Base-by-base conservation (phyloP, 345 rosid species). In the Populus alba region DNA sequence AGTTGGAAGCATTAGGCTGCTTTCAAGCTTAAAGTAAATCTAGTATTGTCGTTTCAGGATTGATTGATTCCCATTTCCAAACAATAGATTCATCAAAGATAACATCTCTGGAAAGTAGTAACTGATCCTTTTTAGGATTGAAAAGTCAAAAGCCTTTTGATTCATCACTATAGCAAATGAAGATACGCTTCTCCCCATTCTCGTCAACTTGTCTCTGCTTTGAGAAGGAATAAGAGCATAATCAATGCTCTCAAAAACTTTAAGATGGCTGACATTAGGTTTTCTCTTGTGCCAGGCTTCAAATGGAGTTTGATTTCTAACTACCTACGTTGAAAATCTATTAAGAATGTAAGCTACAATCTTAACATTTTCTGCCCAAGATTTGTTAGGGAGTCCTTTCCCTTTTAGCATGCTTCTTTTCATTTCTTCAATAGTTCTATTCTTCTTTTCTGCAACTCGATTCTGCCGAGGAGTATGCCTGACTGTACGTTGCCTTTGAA, bases 381-480 rank as follows among this genome's bases (percentile, higher is more conserved):
- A 27, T 31, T 31, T 31, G 33, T 31, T 31, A 31, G 33, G 4
- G 3, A 31, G 4, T 31, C 33, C 4, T 3, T 31, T 31, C 33
- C 33, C 4, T 31, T 31, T 31, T 3, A 31, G 33, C 4, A 31
- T 31, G 33, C 33, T 3, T 31, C 33, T 31, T 31, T 3, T 0
- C 33, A 31, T 31, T 31, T 31, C 4, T 31, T 31, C 0, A 31
- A 31, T 63, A 17, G 20, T 27, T 4, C 4, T 7, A 63, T 25
- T 25, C 6, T 47, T 25, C 1, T 17, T 11, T 25, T 5, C 0
- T 13, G 1, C 1, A 1, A 63, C 17, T 29, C 5, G 0, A 10
- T 25, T n/a, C 0, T 1, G 6, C 1, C 9, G 0, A 8, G 1
- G 0, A 10, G 35, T 29, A 4, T 29, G 22, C 1, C 22, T 3